Base-by-base conservation (phyloP, 768 basidiomycete genomes). In the Podaxis sp. region DNA sequence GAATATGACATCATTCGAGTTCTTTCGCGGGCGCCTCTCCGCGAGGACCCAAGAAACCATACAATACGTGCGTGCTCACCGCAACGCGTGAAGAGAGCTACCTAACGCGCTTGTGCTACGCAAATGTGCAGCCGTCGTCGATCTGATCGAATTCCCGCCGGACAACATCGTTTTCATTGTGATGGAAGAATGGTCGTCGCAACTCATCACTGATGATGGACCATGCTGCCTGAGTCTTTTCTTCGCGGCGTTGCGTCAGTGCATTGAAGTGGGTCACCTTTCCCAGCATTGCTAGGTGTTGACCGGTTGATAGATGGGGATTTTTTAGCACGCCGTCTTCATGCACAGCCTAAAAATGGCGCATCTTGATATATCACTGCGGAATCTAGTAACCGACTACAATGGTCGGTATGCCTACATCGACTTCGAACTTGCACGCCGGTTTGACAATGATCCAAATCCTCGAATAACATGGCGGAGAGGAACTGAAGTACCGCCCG, bases 131-230 rank as follows among this genome's bases (percentile, higher is more conserved):
- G 90, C 90, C 40, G 77, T 91, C 18, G 69, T 89, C 32, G 87
- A 86, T 66, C 70, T 89, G 18, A 80, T 91, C 53, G 80, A 83
- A 63, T 73, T 82, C 21, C 69, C 74, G 2, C 67, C 75, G 9
- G 86, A 88, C 61, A 69, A 74, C 52, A 68, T 88, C 38, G 84
- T 77, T 13, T 86, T 91, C 66, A 84, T 91, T 59, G 84, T 91
- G 25, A 90, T 90, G 88, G 90, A 91, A 68, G 82, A 89, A 71
- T 91, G 90, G 90, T 86, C 85, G 13, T 77, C 88, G 10, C 80
- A 86, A 57, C 73, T 90, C 21, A 75, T 87, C 23, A 72, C 78
- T 13, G 76, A 75, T 61, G 73, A 76, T 37, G 71, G 75, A 25
- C 84, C 86, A 5, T 81, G 79, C 67, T 83, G 77, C 63, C 68